A percentile compares a stretch with the other conserved stretches of the same genome.
Evolutionary conservation across 2,329 filamentous ascomycete species (phyloP).

Genomic region (Aspergillus proliferans): DNA sequence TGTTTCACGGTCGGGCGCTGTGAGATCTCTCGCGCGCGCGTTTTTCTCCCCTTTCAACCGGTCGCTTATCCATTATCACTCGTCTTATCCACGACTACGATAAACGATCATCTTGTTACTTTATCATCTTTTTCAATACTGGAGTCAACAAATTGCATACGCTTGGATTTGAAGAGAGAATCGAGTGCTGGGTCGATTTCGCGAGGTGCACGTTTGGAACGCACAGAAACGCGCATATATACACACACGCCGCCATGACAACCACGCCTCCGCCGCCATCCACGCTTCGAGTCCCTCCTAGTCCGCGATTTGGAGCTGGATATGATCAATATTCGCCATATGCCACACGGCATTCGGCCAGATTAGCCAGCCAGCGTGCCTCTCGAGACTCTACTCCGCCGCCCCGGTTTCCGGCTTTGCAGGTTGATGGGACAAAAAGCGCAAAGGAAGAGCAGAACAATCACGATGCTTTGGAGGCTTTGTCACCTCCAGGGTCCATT

Average conservation of each 20-base stretch:
- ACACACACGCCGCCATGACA: slow-evolving; percentile 29
- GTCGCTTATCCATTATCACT: neutral
- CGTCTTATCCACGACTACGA: neutral
- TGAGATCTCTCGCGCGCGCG: neutral
- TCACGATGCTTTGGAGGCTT: slow-evolving; percentile 12
- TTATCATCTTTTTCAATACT: neutral
- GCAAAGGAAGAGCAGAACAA: slow-evolving; percentile 17
- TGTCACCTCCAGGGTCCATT: slow-evolving; percentile 26
- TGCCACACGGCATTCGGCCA: slow-evolving; percentile 34
- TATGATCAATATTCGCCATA: slow-evolving; percentile 39
- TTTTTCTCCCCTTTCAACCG: slow-evolving; percentile 1
- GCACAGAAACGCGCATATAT: neutral
- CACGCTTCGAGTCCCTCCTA: slow-evolving; percentile 35
- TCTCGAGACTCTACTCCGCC: slow-evolving; percentile 22
- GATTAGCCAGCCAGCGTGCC: slow-evolving; percentile 31
- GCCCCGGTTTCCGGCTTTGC: slow-evolving; percentile 18
- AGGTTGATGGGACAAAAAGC: slow-evolving; percentile 11
- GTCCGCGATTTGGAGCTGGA: slow-evolving; percentile 41
- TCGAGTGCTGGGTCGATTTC: neutral
- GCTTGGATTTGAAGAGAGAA: neutral
- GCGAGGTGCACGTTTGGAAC: neutral
- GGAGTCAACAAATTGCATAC: neutral
- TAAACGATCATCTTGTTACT: neutral
- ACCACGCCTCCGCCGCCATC: slow-evolving; percentile 41
- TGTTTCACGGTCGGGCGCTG: neutral